Conservation (phyloP, 176 grass and related monocot species). For the Phoenix dactylifera region DNA sequence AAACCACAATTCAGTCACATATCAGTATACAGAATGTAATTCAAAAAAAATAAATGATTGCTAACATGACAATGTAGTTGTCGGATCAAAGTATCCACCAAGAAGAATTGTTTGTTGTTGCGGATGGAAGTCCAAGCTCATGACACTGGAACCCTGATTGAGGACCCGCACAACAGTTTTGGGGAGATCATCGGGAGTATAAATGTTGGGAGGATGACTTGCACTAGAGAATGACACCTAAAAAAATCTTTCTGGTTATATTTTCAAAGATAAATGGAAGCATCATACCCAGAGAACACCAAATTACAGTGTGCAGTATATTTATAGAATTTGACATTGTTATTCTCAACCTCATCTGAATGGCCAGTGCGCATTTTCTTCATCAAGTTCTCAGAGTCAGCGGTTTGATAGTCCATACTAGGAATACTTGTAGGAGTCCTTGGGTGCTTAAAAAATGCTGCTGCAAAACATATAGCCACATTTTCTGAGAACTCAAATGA, state of each 20-base stretch:
- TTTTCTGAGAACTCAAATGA: too few relatives aligned
- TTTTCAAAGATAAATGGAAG: too few relatives aligned
- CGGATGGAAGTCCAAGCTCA: conserved; percentile 97
- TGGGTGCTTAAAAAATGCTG: conserved; percentile 92
- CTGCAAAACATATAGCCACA: conserved; percentile 25
- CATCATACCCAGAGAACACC: too few relatives aligned
- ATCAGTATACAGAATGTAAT: too few relatives aligned
- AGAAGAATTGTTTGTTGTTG: conserved; percentile 95
- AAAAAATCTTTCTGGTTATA: background rate
- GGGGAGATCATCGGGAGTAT: conserved; percentile 92
- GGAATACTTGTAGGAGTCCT: conserved; percentile 72
- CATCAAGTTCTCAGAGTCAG: conserved; percentile 94
- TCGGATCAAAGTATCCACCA: conserved; percentile 30
- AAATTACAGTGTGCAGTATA: background rate
- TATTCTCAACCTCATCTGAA: conserved; percentile 61
- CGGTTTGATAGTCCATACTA: conserved; percentile 87
- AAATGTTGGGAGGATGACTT: conserved; percentile 70
- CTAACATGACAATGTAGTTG: too few relatives aligned
- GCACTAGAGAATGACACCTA: conserved; percentile 89
- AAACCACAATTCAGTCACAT: background rate
- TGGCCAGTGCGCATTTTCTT: conserved; percentile 95
- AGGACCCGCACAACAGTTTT: conserved; percentile 74
- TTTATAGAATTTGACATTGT: too few relatives aligned
- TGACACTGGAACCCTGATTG: conserved; percentile 91
- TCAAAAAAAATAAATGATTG: too few relatives aligned